Percentiles rank a stretch among this genome's conserved stretches.
Evolutionary conservation across 305 asterid genomes (phyloP).

Genomic region (Ajuga reptans): DNA sequence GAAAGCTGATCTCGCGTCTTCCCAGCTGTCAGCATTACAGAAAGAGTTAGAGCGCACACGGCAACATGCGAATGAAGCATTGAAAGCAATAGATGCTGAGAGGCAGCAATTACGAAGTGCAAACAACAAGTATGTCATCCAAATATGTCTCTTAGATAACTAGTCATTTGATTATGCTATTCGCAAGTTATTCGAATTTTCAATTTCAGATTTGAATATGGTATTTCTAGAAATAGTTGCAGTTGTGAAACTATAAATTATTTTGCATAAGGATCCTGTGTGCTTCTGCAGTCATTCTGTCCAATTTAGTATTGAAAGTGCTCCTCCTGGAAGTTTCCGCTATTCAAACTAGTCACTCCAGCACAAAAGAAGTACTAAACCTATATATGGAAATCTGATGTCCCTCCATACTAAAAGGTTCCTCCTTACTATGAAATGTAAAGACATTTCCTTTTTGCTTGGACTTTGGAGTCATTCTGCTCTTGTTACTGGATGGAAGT

Average conservation of each 20-base stretch:
- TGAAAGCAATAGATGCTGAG: slow-evolving; percentile 84
- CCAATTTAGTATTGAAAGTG: background rate
- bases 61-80: slow-evolving; percentile 85
- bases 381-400: slow-evolving; percentile 15
- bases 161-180: slow-evolving; percentile 10
- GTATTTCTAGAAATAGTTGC: slow-evolving; percentile 1
- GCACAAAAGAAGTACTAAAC: slow-evolving; percentile 7
- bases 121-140: slow-evolving; percentile 69
- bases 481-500: slow-evolving; percentile 5
- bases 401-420: slow-evolving; percentile 1
- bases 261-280: background rate
- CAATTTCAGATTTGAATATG: slow-evolving; percentile 14
- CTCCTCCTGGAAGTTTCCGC: slow-evolving; percentile 10
- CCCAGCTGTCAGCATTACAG: slow-evolving; percentile 69
- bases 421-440: slow-evolving; percentile 10
- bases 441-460: background rate
- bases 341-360: background rate
- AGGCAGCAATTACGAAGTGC: slow-evolving; percentile 88
- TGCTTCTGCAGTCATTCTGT: background rate
- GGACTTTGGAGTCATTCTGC: background rate
- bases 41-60: slow-evolving; percentile 90
- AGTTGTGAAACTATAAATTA: background rate
- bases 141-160: slow-evolving; percentile 12
- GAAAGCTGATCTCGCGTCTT: slow-evolving; percentile 70
- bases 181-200: slow-evolving; percentile 4